Evolutionary conservation across 768 basidiomycete species (phyloP), one percentile per base, ranked within the genome.

Genomic region (Termitomyces sp.): DNA sequence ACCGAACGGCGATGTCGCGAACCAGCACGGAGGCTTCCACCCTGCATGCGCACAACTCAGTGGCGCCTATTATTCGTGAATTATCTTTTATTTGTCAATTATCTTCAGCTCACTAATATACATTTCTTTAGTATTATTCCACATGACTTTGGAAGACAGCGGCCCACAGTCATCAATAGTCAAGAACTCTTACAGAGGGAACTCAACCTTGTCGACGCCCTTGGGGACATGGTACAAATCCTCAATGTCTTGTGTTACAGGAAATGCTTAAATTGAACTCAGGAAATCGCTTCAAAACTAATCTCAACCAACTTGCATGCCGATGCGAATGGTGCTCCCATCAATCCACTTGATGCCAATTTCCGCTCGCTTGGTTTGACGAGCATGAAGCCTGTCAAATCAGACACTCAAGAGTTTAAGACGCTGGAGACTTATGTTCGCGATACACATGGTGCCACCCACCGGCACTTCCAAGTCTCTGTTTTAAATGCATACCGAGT

Each of bases 141-240:
- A 1, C 85, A 86, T 67, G 79, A 74, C n/a, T 86, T 85, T 60
- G 84, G 84, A 22, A 72, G 82, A 36, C 70, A 65, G 24, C 68
- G 79, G 45, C 84, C 83, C 1, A 69, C 62, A 8, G 67, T 77
- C 32, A 85, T 87, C 55, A 69, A 62, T 48, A 54, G 70, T 47
- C 59, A 24, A 0, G 39, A 39, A 26, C 47, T 68, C 12, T 67
- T 87, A 59, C 81, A 84, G 64, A 76, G 64, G 67, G 83, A 85
- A 72, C 76, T 85, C 42, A 82, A 83, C n/a, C 77, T 85, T 22
- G 83, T 86, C 16, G 85, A 85, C 60, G 82, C 84, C 20, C 77
- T 87, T 24, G 83, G 83, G 2, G 84, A 87, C 64, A 86, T 87
- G 85, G 82, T 80, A 60, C n/a, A 42, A 5, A 27, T 8, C 36